These are phyloP conservation scores for Beta vulgaris DNA, from an alignment of 148 eudicot species.

Conservation along the genomic window DNA sequence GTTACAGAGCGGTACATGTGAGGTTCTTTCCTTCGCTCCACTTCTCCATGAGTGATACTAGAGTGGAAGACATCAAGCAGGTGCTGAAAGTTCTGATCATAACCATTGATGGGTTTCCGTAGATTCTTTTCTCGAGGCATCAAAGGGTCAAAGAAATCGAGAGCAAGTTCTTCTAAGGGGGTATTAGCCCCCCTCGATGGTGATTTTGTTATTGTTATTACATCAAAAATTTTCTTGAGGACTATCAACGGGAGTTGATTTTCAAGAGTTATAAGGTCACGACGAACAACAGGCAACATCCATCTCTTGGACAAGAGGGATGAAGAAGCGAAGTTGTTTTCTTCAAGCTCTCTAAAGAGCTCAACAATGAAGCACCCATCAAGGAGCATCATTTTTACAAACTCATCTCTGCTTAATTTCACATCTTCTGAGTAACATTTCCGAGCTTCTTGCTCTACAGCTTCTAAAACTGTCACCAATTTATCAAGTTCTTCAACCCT, in stretches of 20 bases:
- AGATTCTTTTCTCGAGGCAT: constrained; percentile 12
- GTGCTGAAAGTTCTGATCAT: neutral
- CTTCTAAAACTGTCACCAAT: neutral
- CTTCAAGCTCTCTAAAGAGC: constrained; percentile 6
- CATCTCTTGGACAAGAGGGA: constrained; percentile 26
- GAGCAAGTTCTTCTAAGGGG: constrained; percentile 14
- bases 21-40: constrained; percentile 2
- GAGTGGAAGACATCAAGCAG: constrained; percentile 24
- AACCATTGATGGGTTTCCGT: neutral
- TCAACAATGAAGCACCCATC: constrained; percentile 23
- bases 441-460: constrained; percentile 1
- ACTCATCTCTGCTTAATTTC: constrained; percentile 13
- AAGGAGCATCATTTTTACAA: constrained; percentile 25
- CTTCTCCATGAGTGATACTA: constrained; percentile 8
- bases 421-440: constrained; percentile 9
- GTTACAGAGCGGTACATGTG: constrained; percentile 17
- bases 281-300: constrained; percentile 30
- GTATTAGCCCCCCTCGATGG: neutral
- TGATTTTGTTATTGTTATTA: neutral
- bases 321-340: neutral
- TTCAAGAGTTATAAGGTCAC: constrained; percentile 23
- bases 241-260: constrained; percentile 27
- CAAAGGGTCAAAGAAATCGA: constrained; percentile 21
- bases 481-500: neutral
- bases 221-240: neutral